Evolutionary conservation across 306 rosid species (phyloP), one percentile per base, ranked within the genome.

Genomic region (Alnus rubra): DNA sequence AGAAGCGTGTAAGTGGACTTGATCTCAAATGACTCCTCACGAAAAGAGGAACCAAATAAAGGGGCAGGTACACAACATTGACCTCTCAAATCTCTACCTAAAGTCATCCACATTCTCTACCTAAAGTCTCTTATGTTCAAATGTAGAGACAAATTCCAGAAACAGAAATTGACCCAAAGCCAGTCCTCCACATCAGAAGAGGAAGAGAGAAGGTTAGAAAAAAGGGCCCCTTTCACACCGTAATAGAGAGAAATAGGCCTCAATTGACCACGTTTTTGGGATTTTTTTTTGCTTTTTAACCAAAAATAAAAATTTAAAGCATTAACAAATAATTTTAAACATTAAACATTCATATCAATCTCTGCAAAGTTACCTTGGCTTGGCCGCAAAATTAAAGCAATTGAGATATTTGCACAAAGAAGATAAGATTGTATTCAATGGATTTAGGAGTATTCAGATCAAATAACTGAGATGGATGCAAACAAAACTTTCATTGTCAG

Each of bases 391-490:
- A 67, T 15, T 37, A 39, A 28, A 42, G 72, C 50, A 9, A 42
- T 11, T 67, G 28, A 4, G 50, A 44, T 4, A 42, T 42, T 67
- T 9, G 13, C 51, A 67, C 50, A 67, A 39, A 67, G 50, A 67
- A 18, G 51, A 67, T 67, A 39, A 67, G 72, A 67, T 67, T 18
- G 18, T 67, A 42, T 18, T 67, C 19, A 18, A n/a, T 15, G 31
- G 45, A 31, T 33, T 2, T 44, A 59, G 44, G 4, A 50, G 28
- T 23, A 23, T 58, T 54, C 52, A 56, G 18, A 74, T 42, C 48
- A 70, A 75, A 75, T 9, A 44, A 73, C 52, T 48, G 53, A 50
- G 30, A 69, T 59, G 51, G 63, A 58, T 71, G 39, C 58, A 51
- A 45, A 55, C 7, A 50, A 74, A 47, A 74, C 69, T 13, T 3